phyloP scores from a whole-genome alignment of 2,329 filamentous ascomycete genomes.

The Mycosphaerella sp. region DNA sequence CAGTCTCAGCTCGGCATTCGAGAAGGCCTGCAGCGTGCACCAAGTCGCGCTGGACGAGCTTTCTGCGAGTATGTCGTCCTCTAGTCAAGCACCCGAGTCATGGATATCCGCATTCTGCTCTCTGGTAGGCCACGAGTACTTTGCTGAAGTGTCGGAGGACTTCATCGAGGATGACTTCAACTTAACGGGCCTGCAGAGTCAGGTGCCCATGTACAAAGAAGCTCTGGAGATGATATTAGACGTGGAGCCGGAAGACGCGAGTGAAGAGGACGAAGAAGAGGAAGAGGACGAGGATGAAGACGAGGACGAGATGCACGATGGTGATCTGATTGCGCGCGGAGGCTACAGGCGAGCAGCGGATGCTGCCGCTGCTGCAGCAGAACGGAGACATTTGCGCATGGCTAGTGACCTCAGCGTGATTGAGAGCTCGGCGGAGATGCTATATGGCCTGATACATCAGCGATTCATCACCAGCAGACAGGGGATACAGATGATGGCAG shows the following conservation, averaged over 20 bases:
- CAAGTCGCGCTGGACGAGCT: constrained; percentile 23
- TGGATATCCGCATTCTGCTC: constrained; percentile 99
- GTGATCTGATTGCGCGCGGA: constrained; percentile 42
- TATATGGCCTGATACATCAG: constrained; percentile 97
- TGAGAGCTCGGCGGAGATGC: constrained; percentile 94
- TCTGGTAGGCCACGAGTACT: constrained; percentile 94
- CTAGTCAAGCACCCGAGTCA: constrained; percentile 64
- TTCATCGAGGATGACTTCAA: constrained; percentile 99
- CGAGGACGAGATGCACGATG: constrained; percentile 50
- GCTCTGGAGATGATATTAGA: constrained; percentile 99
- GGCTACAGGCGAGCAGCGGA: constrained; percentile 29
- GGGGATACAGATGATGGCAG: constrained; percentile 97
- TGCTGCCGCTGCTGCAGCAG: constrained; percentile 42
- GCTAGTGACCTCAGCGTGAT: constrained; percentile 91
- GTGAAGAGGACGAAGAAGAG: constrained; percentile 73
- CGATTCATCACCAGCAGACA: constrained; percentile 95
- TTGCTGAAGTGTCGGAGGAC: constrained; percentile 96
- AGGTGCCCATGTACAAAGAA: constrained; percentile 99
- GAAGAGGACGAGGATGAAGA: constrained; percentile 46
- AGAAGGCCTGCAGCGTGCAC: constrained; percentile 28
- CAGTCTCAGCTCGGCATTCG: constrained; percentile 27
- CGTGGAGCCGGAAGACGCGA: constrained; percentile 90
- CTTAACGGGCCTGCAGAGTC: constrained; percentile 85
- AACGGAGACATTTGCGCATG: constrained; percentile 76
- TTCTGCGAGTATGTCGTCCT: constrained; percentile 47